These are phyloP conservation scores for Chlorella sorokiniana DNA, from an alignment of 139 green algal genomes.

Conservation along the genomic window DNA sequence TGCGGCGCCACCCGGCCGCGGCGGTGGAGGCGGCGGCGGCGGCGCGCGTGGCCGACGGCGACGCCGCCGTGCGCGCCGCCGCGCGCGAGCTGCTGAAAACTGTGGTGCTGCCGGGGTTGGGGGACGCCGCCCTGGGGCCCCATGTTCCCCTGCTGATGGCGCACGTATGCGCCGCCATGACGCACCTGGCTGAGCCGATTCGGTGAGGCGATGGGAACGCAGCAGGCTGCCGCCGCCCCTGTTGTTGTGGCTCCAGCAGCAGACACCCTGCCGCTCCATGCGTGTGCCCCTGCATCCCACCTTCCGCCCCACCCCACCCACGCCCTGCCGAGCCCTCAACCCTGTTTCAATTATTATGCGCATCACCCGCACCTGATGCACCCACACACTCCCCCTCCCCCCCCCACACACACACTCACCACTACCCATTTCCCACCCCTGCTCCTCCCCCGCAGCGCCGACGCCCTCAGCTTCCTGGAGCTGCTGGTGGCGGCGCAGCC, in stretches of 20 bases:
- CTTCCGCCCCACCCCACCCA: too few species aligned
- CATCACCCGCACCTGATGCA: background rate
- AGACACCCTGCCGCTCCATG: too few species aligned
- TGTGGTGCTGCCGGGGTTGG: conserved; percentile 63
- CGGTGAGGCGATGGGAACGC: background rate
- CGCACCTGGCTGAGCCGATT: conserved; percentile 49
- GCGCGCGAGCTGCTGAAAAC: conserved; percentile 48
- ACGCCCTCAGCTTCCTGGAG: conserved; percentile 69
- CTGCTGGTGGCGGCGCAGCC: conserved; percentile 66
- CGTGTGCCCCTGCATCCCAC: too few species aligned
- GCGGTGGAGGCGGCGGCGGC: conserved; percentile 49
- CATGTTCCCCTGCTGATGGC: conserved; percentile 85
- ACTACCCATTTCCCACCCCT: background rate
- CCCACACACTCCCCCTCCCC: background rate
- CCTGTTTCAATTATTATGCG: background rate
- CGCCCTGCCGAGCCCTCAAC: too few species aligned
- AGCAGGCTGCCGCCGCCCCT: too few species aligned
- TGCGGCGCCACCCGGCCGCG: conserved; percentile 29
- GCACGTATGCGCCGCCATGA: conserved; percentile 78
- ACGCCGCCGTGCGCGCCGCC: conserved; percentile 57
- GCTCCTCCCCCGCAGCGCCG: conserved; percentile 27
- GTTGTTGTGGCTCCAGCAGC: too few species aligned
- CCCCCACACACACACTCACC: background rate
- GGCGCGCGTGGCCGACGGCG: conserved; percentile 64
- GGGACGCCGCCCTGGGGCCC: conserved; percentile 52